Base-by-base conservation (phyloP, 257 asterid genomes). In the Ballota nigra region DNA sequence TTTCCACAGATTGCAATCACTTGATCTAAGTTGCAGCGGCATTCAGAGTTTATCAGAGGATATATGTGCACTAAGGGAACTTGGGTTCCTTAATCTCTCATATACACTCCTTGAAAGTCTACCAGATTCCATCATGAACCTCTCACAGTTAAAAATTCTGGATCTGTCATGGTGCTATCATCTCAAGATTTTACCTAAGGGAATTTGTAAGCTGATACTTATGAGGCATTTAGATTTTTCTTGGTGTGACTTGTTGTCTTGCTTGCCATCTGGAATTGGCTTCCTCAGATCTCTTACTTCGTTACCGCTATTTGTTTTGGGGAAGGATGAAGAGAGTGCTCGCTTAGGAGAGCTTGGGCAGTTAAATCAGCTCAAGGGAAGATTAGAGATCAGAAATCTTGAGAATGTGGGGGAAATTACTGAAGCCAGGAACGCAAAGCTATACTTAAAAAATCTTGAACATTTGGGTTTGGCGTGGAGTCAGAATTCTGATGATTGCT, bases 1-100 rank as follows among this genome's bases (percentile, higher is more conserved):
- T 33, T 63, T 73, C 34, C 12, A 22, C 22, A 8, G 3, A 12
- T 16, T 63, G 57, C 29, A 52, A 22, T 63, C 77, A 52, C 77
- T 73, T 23, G 77, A 73, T 73, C 58, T 63, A 23, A 73, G 77
- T 31, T 63, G 77, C 66, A 73, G 77, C n/a, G n/a, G n/a, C n/a
- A n/a, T n/a, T n/a, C n/a, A n/a, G n/a, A n/a, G n/a, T n/a, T n/a
- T n/a, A n/a, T 34, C 77, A 6, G 65, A 72, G 1, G 56, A 63
- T 8, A 52, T 72, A 72, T 52, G 65, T 52, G 57, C 12, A 6
- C n/a, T 63, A 8, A 22, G 9, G 22, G 58, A 72, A 15, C 71
- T 72, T 13, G 51, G 56, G 57, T 63, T 34, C 71, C 63, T 72
- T 33, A 72, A 72, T 24, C 70, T 72, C 65, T 72, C 77, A 23